phyloP scores from a whole-genome alignment of 2,329 filamentous ascomycete genomes.

The Neonectria faginata region DNA sequence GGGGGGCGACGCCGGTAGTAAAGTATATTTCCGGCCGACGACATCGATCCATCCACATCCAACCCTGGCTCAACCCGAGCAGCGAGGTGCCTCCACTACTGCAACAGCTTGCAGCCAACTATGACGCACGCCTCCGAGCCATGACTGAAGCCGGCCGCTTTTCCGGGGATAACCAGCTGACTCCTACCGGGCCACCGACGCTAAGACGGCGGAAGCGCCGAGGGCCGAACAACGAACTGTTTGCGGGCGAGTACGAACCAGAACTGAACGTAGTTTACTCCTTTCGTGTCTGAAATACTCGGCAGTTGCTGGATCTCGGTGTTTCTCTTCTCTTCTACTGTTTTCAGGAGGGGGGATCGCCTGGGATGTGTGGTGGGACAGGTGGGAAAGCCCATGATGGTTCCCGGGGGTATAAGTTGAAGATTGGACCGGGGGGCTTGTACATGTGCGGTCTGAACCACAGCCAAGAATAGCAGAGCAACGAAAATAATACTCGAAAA shows the following conservation, averaged over 20 bases:
- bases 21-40: conserved; percentile 11
- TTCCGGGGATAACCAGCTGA: conserved; percentile 22
- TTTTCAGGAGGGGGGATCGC: not conserved
- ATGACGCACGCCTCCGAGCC: conserved; percentile 39
- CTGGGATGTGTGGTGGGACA: not conserved
- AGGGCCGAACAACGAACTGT: conserved; percentile 22
- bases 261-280: not conserved
- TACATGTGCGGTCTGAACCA: not conserved
- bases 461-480: not conserved
- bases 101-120: conserved; percentile 23
- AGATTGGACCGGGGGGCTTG: not conserved
- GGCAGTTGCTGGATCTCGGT: not conserved
- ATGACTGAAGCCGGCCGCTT: conserved; percentile 15
- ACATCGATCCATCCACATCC: not conserved
- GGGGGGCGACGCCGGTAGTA: conserved; percentile 23
- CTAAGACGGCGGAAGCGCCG: conserved; percentile 19
- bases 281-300: not conserved
- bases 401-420: not conserved
- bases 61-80: conserved; percentile 1
- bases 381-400: not conserved
- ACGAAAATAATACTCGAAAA: not conserved
- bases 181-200: not conserved
- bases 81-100: not conserved
- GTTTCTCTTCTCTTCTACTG: not conserved
- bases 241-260: conserved; percentile 4